phyloP scores from a whole-genome alignment of 2,329 filamentous ascomycete genomes.

The Xylariaceae sp. region DNA sequence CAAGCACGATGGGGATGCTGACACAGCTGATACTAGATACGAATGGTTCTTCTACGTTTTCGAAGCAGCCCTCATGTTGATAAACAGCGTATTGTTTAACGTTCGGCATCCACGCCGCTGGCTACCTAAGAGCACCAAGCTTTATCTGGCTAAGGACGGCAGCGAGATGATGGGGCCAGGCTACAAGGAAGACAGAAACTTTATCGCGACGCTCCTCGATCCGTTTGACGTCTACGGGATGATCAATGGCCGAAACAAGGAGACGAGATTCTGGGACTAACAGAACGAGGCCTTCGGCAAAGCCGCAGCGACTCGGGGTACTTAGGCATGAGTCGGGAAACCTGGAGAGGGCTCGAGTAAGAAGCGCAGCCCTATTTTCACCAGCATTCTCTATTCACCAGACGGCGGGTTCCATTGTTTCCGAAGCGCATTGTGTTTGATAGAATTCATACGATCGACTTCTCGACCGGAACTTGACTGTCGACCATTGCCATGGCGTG shows the following conservation, averaged over 20 bases:
- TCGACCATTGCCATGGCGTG: too few species aligned
- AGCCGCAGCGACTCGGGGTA: neutral
- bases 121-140: constrained; percentile 44
- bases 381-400: too few species aligned
- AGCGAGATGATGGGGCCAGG: constrained; percentile 47
- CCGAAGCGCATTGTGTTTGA: too few species aligned
- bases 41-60: constrained; percentile 60
- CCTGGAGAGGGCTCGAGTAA: too few species aligned
- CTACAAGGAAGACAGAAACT: constrained; percentile 44
- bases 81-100: constrained; percentile 49
- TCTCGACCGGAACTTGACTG: too few species aligned
- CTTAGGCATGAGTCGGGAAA: too few species aligned
- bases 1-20: constrained; percentile 25
- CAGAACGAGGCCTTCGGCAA: neutral
- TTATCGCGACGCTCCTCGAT: constrained; percentile 40
- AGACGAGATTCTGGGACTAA: constrained; percentile 36
- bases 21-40: constrained; percentile 48
- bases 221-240: constrained; percentile 38
- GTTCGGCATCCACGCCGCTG: constrained; percentile 47
- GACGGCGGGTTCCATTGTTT: too few species aligned
- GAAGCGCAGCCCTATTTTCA: too few species aligned
- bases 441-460: too few species aligned
- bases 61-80: constrained; percentile 50
- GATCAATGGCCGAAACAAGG: constrained; percentile 30
- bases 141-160: constrained; percentile 49